A percentile compares a stretch with the other conserved stretches of the same genome.
phyloP scores from a whole-genome alignment of 1,284 basidiomycete genomes.

The Puccinia hordei region DNA sequence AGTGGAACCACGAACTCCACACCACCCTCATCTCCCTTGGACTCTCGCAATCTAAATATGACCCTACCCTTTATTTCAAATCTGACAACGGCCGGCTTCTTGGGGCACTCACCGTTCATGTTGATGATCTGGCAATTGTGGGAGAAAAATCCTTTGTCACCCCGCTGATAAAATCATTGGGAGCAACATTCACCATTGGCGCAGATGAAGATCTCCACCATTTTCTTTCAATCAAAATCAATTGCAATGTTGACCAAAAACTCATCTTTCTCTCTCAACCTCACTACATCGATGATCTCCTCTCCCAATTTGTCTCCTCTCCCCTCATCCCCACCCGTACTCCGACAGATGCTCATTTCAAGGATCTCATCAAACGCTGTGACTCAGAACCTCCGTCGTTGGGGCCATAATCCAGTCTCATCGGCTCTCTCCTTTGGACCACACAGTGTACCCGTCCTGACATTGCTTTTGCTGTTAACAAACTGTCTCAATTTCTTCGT shows the following conservation, averaged over 20 bases:
- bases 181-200: too few relatives aligned
- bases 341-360: too few relatives aligned
- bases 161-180: background rate
- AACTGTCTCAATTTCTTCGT: too few relatives aligned
- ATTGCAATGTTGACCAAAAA: too few relatives aligned
- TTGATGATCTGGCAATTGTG: background rate
- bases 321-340: background rate
- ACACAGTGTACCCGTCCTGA: too few relatives aligned
- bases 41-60: conserved; percentile 4
- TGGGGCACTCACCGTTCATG: conserved; percentile 1
- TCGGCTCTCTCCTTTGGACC: conserved; percentile 6
- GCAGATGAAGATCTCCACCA: too few relatives aligned
- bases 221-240: too few relatives aligned
- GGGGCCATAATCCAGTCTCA: background rate
- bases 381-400: background rate
- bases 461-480: too few relatives aligned
- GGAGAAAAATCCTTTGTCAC: background rate
- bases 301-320: background rate
- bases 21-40: background rate
- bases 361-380: too few relatives aligned
- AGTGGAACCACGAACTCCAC: too few relatives aligned
- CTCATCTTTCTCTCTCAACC: too few relatives aligned
- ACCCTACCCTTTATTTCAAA: conserved; percentile 38
- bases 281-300: background rate
- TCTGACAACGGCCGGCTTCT: background rate